A percentile compares a stretch with the other conserved stretches of the same genome.
Conservation (phyloP, 2,329 filamentous ascomycete genomes). For the Botrytis tulipae region DNA sequence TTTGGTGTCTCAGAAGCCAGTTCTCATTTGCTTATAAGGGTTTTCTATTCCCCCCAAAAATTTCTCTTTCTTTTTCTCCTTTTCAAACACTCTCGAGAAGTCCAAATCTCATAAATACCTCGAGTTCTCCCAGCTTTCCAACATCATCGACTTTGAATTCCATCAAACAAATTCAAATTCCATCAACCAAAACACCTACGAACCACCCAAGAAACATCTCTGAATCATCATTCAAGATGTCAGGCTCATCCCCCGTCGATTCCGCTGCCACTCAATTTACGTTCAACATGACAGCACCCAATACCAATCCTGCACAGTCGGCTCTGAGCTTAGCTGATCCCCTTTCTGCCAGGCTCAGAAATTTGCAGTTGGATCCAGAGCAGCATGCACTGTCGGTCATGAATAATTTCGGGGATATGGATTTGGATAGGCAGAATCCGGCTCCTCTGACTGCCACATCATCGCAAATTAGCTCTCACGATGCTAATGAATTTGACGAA, state of each 20-base stretch:
- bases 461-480: background rate
- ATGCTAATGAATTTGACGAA: background rate
- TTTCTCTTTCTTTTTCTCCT: background rate
- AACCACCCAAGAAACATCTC: background rate
- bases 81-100: background rate
- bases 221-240: background rate
- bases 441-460: fast-evolving
- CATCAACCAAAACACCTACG: no score
- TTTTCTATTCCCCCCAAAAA: background rate
- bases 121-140: background rate
- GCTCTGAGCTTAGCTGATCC: background rate
- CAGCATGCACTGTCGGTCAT: no score
- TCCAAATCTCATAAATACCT: background rate
- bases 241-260: background rate
- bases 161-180: background rate
- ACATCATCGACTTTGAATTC: background rate
- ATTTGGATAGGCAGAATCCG: background rate
- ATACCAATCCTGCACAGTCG: fast-evolving
- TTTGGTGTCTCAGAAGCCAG: background rate
- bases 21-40: background rate
- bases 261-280: background rate
- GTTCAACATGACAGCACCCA: background rate
- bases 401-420: background rate
- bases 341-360: background rate
- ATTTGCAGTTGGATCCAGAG: background rate